These are phyloP conservation scores for Rhodotorula sp. DNA, from an alignment of 1,284 basidiomycete species.

Conservation along the genomic window DNA sequence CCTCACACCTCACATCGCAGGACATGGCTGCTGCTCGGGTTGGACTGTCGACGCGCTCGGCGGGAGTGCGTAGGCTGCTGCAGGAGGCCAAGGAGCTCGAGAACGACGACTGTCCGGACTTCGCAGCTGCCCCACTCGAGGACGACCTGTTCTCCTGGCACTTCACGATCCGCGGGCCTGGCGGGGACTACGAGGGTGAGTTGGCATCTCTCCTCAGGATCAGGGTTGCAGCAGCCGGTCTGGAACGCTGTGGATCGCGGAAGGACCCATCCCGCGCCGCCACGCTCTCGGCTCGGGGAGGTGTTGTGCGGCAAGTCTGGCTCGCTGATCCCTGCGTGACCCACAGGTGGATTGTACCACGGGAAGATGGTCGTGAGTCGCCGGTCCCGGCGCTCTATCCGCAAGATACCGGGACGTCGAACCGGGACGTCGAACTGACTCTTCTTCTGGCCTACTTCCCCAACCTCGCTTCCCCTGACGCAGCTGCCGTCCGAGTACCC, in stretches of 20 bases:
- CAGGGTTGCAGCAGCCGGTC: no score
- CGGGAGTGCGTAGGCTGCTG: constrained; percentile 67
- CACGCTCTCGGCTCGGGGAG: not conserved
- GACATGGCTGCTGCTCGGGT: not conserved
- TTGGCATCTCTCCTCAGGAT: not conserved
- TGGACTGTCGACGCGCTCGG: constrained; percentile 20
- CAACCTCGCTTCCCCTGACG: constrained; percentile 10
- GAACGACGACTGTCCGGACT: constrained; percentile 75
- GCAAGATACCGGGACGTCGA: constrained; percentile 27
- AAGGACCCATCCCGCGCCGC: not conserved
- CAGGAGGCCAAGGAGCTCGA: constrained; percentile 88
- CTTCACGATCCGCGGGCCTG: constrained; percentile 85
- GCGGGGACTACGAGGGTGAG: constrained; percentile 83
- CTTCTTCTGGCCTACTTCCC: constrained; percentile 6
- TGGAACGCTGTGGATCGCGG: no score
- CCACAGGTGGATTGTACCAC: constrained; percentile 37
- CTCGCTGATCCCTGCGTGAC: not conserved
- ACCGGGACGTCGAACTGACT: constrained; percentile 41
- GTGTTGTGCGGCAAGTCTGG: not conserved
- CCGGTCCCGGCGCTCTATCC: constrained; percentile 40
- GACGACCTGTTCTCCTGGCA: constrained; percentile 75
- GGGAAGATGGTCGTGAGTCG: constrained; percentile 45
- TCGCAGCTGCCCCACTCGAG: constrained; percentile 80
- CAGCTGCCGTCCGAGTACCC: constrained; percentile 50
- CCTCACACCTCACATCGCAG: not conserved